phyloP scores from a whole-genome alignment of 1,284 basidiomycete species.

The Ustilago lituana region DNA sequence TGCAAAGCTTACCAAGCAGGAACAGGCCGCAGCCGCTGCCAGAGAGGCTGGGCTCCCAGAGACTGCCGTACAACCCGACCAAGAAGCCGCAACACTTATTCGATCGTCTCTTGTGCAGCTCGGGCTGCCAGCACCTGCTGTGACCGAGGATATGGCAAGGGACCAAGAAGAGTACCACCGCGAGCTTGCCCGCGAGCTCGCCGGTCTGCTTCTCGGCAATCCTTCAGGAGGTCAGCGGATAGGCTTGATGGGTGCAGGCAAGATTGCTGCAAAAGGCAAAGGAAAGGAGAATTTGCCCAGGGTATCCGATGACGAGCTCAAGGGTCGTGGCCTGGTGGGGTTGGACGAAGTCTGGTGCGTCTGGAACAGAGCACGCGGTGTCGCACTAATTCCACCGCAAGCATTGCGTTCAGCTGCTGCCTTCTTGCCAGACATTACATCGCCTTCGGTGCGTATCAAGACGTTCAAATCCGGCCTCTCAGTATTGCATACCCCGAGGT shows the following conservation, averaged over 20 bases:
- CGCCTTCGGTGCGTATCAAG: conserved; percentile 76
- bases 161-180: conserved; percentile 83
- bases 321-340: conserved; percentile 73
- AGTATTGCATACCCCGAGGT: conserved; percentile 83
- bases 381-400: conserved; percentile 86
- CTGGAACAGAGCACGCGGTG: conserved; percentile 92
- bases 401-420: conserved; percentile 80
- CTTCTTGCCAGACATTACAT: conserved; percentile 76
- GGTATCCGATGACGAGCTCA: conserved; percentile 19
- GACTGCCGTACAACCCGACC: conserved; percentile 60
- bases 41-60: conserved; percentile 25
- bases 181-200: conserved; percentile 85
- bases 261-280: conserved; percentile 66
- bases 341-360: conserved; percentile 96
- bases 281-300: conserved; percentile 23
- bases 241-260: conserved; percentile 53
- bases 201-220: conserved; percentile 75
- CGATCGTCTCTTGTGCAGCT: conserved; percentile 87
- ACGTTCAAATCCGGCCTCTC: conserved; percentile 78
- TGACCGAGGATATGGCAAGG: conserved; percentile 88
- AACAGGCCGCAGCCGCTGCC: conserved; percentile 62
- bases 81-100: conserved; percentile 73
- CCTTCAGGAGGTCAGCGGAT: conserved; percentile 61
- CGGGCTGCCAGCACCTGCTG: conserved; percentile 81
- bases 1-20: conserved; percentile 77